Evolutionary conservation across 805 yeast genomes (phyloP), one percentile per base, ranked within the genome.

Genomic region (Millerago galiae): DNA sequence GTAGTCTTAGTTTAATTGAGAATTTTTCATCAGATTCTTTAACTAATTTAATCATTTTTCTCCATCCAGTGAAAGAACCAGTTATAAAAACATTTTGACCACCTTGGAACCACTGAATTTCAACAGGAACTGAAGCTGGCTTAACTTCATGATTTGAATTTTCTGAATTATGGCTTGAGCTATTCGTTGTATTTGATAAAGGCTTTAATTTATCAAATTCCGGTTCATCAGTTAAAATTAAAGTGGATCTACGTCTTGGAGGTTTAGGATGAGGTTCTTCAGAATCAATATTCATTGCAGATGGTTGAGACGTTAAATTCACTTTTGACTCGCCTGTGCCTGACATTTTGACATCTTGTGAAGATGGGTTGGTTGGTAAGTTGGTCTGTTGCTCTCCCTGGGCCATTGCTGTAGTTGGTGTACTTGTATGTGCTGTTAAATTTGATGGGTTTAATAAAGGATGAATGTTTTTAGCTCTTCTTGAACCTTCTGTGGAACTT

Each of bases 61-160:
- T 72, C 98, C 99, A 93, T 4, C 96, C 96, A 0, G 99, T 93
- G 65, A 91, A 91, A 1, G 97, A 85, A 38, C 99, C 99, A 29
- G 97, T 93, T 12, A 91, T 96, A 61, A 89, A 93, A 2, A 93
- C 98, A 55, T 85, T 85, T 38, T 77, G 77, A 47, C 99, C 99
- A n/a, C 98, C 98, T 62, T 91, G 96, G 14, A 79, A 81, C 99
- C 99, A 91, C 50, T 78, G 79, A 44, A 89, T 83, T 43, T 83
- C 89, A 1, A 88, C 72, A 3, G 80, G 79, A 2, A 51, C 50
- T 7, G 55, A 48, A 8, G 25, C 25, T 27, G 37, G 38, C 16
- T 27, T 26, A 6, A 36, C 29, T n/a, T 42, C 45, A 15, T 42
- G 45, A 2, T 42, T 34, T 5, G 45, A 15, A 15, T 9, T 30